Base-by-base conservation (phyloP, 176 grass and related monocot genomes). In the Guadua angustifolia region DNA sequence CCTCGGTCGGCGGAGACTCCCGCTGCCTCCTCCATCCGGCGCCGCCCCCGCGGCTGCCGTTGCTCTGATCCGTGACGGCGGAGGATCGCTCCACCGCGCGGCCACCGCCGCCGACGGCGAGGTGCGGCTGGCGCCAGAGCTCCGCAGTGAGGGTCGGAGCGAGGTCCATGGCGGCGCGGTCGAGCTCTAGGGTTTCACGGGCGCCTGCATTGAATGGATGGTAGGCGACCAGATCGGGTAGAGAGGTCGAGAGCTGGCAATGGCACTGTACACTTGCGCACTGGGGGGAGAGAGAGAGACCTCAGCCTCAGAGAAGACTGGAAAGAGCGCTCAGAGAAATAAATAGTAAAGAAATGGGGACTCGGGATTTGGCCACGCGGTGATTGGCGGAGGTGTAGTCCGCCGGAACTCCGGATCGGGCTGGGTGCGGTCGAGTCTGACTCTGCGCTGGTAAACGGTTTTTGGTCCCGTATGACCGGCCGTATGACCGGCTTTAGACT, bases 11-110 rank as follows among this genome's bases (percentile, higher is more conserved):
- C 0, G 64, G 82, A 0, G 65, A 7, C 33, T 89, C 85, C 17
- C 74, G 53, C 73, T 65, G 68, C 62, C 65, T 87, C 74, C 89
- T 82, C 76, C 94, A 38, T 6, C 63, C 75, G 39, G 67, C 70
- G 51, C 79, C 65, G 22, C 55, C 70, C 33, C 66, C 75, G 46
- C 85, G 86, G 64, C 78, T 85, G 36, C 88, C 90, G 11, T 71
- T 85, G 78, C 88, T 94, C 83, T 92, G 88, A 13, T 87, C 94
- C 29, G 92, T 94, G 32, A 94, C 84, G 32, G 79, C 85, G 8
- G 95, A 92, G 36, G 88, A 84, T 5, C 69, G 81, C 73, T 92
- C 92, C 53, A 76, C 59, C 0, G 75, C 78, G 47, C 90, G 83
- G 33, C 25, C 43, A 33, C 76, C 56, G 71, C 61, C 79, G 35